Base-by-base conservation (phyloP, 2,329 filamentous ascomycete genomes). In the Calonectria hawksworthii region DNA sequence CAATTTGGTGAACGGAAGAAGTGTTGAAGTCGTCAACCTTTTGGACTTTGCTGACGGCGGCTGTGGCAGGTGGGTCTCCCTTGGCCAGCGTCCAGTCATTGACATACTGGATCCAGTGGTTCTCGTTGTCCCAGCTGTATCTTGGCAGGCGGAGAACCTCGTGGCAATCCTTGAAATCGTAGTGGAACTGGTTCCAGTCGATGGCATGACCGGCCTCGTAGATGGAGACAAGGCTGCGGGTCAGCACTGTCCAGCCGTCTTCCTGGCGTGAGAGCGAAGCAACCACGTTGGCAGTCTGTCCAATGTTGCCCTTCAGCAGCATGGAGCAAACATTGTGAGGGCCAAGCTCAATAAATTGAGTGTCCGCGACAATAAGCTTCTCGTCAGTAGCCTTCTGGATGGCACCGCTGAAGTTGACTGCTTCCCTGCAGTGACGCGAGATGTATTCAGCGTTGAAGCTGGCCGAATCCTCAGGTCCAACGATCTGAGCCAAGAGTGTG, bases 81-180 rank as follows among this genome's bases (percentile, higher is more conserved):
- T 95, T 95, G 77, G 89, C 91, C 36, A 95, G 86, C 28, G 89
- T 90, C 92, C 93, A 95, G 83, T 95, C 92, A 75, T 94, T 93
- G 74, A 88, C 83, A 80, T 91, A 91, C 77, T 89, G 86, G 36
- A 91, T 86, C 90, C 90, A 92, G 83, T 95, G 95, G 77, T 90
- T 92, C 87, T 94, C 94, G 80, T 91, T 87, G 79, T 95, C 92
- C 84, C 93, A 96, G 0, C 88, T 89, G 83, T 95, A 95, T 4
- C 90, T 89, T 1, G 94, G 94, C 1, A 95, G 86, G 14, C 90
- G 86, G n/a, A 94, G 85, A 28, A 95, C 86, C 10, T 85, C 83
- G 11, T 85, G 82, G 11, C 82, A 83, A 0, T 76, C 67, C 56
- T 80, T 77, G 75, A 88, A 89, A 74, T 87, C 85, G 70, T 89